Evolutionary conservation across 192 early-diverging fungal genomes (phyloP).

Genomic region (Linnemannia zychae): DNA sequence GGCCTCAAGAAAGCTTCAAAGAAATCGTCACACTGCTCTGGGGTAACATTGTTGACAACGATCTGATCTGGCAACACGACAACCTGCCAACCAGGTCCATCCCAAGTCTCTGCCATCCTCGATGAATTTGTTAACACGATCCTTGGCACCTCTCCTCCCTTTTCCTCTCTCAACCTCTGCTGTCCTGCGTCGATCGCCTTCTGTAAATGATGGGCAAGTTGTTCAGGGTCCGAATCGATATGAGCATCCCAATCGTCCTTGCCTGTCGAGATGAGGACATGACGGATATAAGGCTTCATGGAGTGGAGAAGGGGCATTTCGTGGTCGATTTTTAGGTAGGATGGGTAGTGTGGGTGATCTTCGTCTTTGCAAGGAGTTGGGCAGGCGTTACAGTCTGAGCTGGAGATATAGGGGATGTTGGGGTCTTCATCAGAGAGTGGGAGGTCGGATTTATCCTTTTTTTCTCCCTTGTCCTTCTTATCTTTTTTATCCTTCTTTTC

Average conservation of each 20-base stretch:
- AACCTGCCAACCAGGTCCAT: constrained; percentile 43
- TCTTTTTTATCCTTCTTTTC: background rate
- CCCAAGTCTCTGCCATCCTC: constrained; percentile 35
- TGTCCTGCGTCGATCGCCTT: constrained; percentile 43
- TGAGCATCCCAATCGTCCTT: constrained; percentile 60
- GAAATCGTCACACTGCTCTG: constrained; percentile 56
- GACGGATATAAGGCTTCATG: constrained; percentile 66
- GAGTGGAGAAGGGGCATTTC: constrained; percentile 58
- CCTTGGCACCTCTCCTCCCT: constrained; percentile 40
- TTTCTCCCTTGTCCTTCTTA: constrained; percentile 11
- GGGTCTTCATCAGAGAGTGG: constrained; percentile 29
- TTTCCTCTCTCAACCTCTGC: constrained; percentile 18
- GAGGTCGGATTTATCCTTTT: constrained; percentile 9
- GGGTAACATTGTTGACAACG: constrained; percentile 62
- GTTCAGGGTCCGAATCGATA: constrained; percentile 65
- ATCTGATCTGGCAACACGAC: constrained; percentile 69
- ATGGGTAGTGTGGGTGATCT: constrained; percentile 61
- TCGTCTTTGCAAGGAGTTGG: constrained; percentile 59
- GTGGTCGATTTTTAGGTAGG: constrained; percentile 66
- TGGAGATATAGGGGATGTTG: constrained; percentile 37
- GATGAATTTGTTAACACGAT: constrained; percentile 67
- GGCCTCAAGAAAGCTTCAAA: constrained; percentile 59
- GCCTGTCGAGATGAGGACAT: constrained; percentile 70
- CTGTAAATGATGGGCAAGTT: constrained; percentile 59
- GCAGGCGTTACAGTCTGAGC: constrained; percentile 58